Base-by-base conservation (phyloP, 495 filamentous ascomycete species). In the Penicillium bovifimosum region DNA sequence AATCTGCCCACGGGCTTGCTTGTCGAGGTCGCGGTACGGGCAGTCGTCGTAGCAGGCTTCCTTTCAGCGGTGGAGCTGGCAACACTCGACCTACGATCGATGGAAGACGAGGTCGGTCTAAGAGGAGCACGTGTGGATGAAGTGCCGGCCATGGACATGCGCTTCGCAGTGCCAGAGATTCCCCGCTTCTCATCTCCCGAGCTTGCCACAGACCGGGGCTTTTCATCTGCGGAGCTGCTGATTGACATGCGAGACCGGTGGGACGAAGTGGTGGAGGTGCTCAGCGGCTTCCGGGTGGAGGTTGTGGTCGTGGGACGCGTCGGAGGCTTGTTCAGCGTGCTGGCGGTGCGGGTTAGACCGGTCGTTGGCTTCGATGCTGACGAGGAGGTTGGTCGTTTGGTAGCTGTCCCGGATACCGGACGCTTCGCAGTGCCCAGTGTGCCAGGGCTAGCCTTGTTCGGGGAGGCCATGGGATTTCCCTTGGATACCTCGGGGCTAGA, bases 191-290 rank as follows among this genome's bases (percentile, higher is more conserved):
- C 74, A 51, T 77, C 74, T 27, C 73, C 72, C 8, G 74, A 77
- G 53, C 72, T 76, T 11, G 68, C 65, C 46, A 73, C 56, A 13
- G 70, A 75, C 4, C 67, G 65, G 28, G 70, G 55, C 52, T 74
- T 77, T 51, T 77, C 74, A 53, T 77, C 74, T 6, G 73, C 73
- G n/a, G 73, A 76, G 58, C 74, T 76, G 53, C 72, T 74, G 41
- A 76, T 58, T 5, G 74, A 77, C 6, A 68, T 66, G 6, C 72
- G 71, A 29, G 74, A 73, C 11, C 73, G 68, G 35, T 77, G 74
- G 24, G 70, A 69, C 29, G 73, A 63, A 17, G 69, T 65, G 9
- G 71, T 74, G 4, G 74, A 68, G 13, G 61, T 67, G 54, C 67
- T 66, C 53, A 72, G 54, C 1, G 70, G 67, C 49, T 70, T 73